These are phyloP conservation scores for Jaltomata sinuosa DNA, from an alignment of 257 asterid genomes.

Conservation along the genomic window DNA sequence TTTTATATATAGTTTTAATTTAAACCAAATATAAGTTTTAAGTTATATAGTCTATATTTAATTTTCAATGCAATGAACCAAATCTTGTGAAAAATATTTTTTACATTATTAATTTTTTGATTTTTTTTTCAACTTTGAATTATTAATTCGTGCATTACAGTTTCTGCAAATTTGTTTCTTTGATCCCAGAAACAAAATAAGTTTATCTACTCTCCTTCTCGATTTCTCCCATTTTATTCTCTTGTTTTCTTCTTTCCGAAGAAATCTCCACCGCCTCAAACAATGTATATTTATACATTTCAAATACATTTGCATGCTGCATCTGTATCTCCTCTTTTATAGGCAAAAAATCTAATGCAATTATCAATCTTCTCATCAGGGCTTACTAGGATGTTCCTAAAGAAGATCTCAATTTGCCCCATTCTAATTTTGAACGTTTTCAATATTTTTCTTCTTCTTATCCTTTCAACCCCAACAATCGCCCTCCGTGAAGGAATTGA, in stretches of 20 bases:
- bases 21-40: neutral
- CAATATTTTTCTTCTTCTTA: constrained; percentile 8
- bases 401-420: no score
- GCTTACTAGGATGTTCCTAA: neutral
- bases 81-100: no score
- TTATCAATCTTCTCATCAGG: neutral
- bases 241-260: neutral
- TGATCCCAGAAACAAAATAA: no score
- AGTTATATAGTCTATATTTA: no score
- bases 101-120: no score
- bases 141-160: no score
- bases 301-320: no score
- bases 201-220: neutral
- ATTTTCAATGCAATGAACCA: neutral
- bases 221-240: no score
- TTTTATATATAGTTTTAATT: neutral
- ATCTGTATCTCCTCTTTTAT: neutral
- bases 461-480: constrained; percentile 2
- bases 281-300: no score
- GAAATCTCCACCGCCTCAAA: neutral
- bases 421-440: constrained; percentile 16
- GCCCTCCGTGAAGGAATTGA: neutral
- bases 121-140: no score
- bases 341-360: neutral
- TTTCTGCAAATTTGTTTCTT: no score